Conservation (phyloP, 2,329 filamentous ascomycete genomes). For the Alternaria burnsii region DNA sequence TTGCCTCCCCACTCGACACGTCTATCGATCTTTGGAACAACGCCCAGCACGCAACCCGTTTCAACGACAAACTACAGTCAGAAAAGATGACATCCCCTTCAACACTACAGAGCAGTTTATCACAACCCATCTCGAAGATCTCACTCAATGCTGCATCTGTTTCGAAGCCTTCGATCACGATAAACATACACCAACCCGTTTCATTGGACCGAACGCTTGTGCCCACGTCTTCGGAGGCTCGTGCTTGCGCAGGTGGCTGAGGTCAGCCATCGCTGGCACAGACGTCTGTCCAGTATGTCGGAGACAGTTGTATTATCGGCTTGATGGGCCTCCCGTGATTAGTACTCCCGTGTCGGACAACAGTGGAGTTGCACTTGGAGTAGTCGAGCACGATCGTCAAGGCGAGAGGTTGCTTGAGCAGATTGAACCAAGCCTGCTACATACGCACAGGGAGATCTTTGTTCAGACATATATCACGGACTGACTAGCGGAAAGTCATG, state of each 20-base stretch:
- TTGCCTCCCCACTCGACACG: no score
- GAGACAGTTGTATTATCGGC: background rate
- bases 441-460: background rate
- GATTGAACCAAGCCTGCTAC: background rate
- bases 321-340: background rate
- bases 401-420: background rate
- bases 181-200: background rate
- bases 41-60: background rate
- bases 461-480: fast-evolving
- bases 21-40: background rate
- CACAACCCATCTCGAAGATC: background rate
- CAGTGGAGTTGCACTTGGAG: no score
- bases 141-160: background rate
- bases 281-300: background rate
- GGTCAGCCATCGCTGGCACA: no score
- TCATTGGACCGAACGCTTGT: background rate
- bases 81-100: background rate
- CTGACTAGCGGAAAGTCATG: background rate
- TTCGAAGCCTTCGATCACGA: background rate
- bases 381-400: background rate
- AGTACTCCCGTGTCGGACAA: background rate
- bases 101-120: background rate
- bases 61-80: background rate
- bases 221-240: background rate
- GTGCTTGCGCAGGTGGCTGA: background rate